Evolutionary conservation across 331 rosid species (phyloP), one percentile per base, ranked within the genome.

Genomic region (Pyrus hybrid): DNA sequence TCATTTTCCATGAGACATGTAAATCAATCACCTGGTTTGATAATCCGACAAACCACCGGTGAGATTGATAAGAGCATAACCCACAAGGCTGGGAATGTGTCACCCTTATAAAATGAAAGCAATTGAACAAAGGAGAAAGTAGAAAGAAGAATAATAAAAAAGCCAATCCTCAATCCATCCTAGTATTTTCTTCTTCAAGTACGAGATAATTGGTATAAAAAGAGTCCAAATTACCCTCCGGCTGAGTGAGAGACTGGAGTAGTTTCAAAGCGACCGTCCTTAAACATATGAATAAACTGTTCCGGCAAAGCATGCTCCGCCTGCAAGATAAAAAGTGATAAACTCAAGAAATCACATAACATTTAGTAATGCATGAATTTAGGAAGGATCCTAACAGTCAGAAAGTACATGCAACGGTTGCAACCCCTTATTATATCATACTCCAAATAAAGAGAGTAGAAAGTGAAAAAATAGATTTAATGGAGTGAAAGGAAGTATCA

Each of bases 271-370:
- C 28, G 90, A 26, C 88, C 96, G 23, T 90, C 87, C 83, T 90
- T 94, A 65, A 83, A 90, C 18, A 67, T 25, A 56, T 92, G 93
- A 75, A 87, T 32, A 43, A 78, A 94, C 81, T 94, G 99, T 70
- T 94, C 97, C 23, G 99, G 99, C 81, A 94, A 83, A 51, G 99
- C 87, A 86, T 94, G 96, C 86, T 94, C 99, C 65, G 72, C 97
- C 99, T 94, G 88, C 71, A 72, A 78, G 6, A 61, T 49, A 30
- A 64, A 9, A 64, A 25, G 69, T 6, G 3, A 21, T 30, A 23
- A 21, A 28, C 65, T 56, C 58, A 12, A 18, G 65, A 58, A 77
- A 78, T 74, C 41, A 60, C 30, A 18, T 72, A 62, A 77, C 22
- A 54, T 10, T 64, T 51, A 4, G 70, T 57, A 30, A 29, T 30